These are phyloP conservation scores for Carex littledalei DNA, from an alignment of 176 grass and related monocot species.

Conservation along the genomic window DNA sequence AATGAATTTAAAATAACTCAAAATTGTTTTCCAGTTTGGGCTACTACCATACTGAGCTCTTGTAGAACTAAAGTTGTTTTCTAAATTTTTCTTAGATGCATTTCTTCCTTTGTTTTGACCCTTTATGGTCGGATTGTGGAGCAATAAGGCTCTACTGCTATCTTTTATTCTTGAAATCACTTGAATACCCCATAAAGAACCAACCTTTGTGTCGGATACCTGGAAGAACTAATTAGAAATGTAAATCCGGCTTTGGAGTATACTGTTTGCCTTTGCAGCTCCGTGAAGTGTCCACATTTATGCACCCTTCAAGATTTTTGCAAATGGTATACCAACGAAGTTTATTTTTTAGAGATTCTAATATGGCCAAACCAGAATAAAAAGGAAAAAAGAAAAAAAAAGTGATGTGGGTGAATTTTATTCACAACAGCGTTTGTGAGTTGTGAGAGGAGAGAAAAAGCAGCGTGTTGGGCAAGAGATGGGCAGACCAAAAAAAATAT, in stretches of 20 bases:
- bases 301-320: conserved; percentile 25
- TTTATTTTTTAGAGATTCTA: background rate
- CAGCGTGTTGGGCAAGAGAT: too few species aligned
- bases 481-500: too few species aligned
- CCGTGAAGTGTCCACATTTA: conserved; percentile 92
- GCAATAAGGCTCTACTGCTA: background rate
- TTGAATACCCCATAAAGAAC: too few species aligned
- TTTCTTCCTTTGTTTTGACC: background rate
- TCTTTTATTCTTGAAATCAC: background rate
- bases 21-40: background rate
- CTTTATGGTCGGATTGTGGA: background rate
- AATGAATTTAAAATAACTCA: background rate
- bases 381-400: background rate
- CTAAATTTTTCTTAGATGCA: background rate
- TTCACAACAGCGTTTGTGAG: background rate
- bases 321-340: background rate
- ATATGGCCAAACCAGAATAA: background rate
- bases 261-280: conserved; percentile 39
- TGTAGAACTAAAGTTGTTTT: background rate
- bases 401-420: background rate
- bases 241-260: background rate
- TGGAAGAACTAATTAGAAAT: background rate
- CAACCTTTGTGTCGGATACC: background rate
- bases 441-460: too few species aligned
- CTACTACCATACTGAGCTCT: background rate